phyloP scores from a whole-genome alignment of 768 basidiomycete species.

The Trametes punicea region DNA sequence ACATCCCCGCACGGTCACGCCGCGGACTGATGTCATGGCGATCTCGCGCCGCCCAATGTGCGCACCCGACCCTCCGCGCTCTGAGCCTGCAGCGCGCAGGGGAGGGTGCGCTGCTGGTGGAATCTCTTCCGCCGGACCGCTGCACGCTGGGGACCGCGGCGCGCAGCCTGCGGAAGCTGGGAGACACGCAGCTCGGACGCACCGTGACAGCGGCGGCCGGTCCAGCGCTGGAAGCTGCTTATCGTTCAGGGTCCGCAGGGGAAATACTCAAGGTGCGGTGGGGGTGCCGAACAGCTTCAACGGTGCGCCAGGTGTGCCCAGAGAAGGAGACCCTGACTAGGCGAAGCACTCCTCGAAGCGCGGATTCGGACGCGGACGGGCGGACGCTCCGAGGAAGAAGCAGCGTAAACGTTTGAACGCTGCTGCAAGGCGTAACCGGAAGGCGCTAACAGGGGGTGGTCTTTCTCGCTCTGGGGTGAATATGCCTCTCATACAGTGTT shows the following conservation, averaged over 20 bases:
- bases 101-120: neutral
- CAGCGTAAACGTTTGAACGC: neutral
- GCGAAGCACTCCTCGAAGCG: conserved; percentile 7
- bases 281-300: conserved; percentile 17
- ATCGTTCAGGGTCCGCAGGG: neutral
- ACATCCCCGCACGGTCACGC: conserved; percentile 4
- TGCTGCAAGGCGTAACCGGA: neutral
- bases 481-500: too few species aligned
- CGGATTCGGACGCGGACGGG: neutral
- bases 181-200: neutral
- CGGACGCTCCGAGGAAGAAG: neutral
- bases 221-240: conserved; percentile 2
- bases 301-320: neutral
- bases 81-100: neutral
- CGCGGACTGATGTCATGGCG: conserved; percentile 15
- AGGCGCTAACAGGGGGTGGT: too few species aligned
- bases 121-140: neutral
- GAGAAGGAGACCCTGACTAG: conserved; percentile 1
- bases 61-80: neutral
- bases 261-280: neutral
- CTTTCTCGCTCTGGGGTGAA: too few species aligned
- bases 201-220: conserved; percentile 15
- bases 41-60: conserved; percentile 15
- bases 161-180: neutral
- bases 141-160: conserved; percentile 2